These are phyloP conservation scores for Russula brevipes DNA, from an alignment of 768 basidiomycete genomes.

Conservation along the genomic window DNA sequence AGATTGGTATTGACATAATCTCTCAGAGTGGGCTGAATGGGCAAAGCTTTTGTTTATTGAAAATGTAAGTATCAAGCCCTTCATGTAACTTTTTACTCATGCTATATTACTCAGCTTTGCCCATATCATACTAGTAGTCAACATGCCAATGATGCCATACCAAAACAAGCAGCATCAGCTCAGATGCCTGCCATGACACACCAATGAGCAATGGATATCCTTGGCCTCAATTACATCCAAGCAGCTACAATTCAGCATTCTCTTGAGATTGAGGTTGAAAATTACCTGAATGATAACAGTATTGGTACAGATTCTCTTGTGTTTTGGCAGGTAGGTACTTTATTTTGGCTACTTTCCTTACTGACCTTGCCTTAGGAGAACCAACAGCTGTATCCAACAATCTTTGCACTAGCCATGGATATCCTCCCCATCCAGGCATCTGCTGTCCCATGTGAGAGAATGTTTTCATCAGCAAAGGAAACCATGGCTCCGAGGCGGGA, in stretches of 20 bases:
- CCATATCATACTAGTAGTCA: too few relatives aligned
- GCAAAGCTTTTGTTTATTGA: neutral
- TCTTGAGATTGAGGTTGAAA: neutral
- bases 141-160: too few relatives aligned
- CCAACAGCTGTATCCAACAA: neutral
- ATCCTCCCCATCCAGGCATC: neutral
- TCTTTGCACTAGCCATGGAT: conserved; percentile 2
- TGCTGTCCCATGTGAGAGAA: conserved; percentile 1
- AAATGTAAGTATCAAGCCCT: neutral
- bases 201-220: neutral
- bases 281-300: neutral
- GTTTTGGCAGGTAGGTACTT: conserved; percentile 1
- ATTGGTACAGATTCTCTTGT: neutral
- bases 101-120: neutral
- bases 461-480: conserved; percentile 5
- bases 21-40: neutral
- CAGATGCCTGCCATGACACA: too few relatives aligned
- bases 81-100: too few relatives aligned
- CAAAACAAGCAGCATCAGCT: too few relatives aligned
- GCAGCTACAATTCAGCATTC: neutral
- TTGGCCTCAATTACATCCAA: neutral
- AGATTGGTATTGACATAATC: neutral
- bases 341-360: too few relatives aligned
- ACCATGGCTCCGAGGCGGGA: neutral
- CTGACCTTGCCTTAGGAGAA: neutral